Evolutionary conservation across 2,329 filamentous ascomycete species (phyloP), one percentile per base, ranked within the genome.

Genomic region (Stagonosporopsis cucurbitacearum): DNA sequence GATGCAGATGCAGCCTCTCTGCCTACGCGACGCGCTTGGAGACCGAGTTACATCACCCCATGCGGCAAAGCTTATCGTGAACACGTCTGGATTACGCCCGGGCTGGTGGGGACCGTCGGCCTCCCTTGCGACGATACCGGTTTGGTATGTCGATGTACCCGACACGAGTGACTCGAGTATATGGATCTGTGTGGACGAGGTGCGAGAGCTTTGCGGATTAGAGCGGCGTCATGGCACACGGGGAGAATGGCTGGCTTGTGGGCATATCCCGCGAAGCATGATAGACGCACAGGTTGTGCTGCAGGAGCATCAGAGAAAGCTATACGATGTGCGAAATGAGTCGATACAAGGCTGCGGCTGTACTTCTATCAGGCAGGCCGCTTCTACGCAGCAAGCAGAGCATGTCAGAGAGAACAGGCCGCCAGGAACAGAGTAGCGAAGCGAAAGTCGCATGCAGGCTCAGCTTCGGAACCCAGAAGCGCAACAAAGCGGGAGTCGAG

Each of bases 171-270:
- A 51, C n/a, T 41, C 39, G 5, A 42, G 39, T 4, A 22, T 60
- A 9, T 60, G 54, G 58, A 53, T 59, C 3, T 57, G 54, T 26
- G 15, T 63, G 6, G 49, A 42, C 2, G 60, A 63, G 39, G 50
- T 54, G 5, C 47, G 43, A 13, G 23, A 23, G 1, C 39, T 57
- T 15, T 35, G 59, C 12, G 32, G 23, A 11, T 22, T 63, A 20
- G 30, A 57, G 2, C 20, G 35, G 6, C 22, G 33, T 2, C 22
- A 54, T 9, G 52, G 52, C 1, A 23, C 50, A 12, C 42, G 37
- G 19, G 60, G 53, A 4, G 55, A 59, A 9, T 60, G 58, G 58
- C 50, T 63, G 25, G 58, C 58, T 39, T 58, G 55, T 11, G 54
- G 50, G 11, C 37, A 41, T 19, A 42, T 57, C 1, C 43, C 54